Base-by-base conservation (phyloP, 129 eudicot species). In the Flaveria linearis region DNA sequence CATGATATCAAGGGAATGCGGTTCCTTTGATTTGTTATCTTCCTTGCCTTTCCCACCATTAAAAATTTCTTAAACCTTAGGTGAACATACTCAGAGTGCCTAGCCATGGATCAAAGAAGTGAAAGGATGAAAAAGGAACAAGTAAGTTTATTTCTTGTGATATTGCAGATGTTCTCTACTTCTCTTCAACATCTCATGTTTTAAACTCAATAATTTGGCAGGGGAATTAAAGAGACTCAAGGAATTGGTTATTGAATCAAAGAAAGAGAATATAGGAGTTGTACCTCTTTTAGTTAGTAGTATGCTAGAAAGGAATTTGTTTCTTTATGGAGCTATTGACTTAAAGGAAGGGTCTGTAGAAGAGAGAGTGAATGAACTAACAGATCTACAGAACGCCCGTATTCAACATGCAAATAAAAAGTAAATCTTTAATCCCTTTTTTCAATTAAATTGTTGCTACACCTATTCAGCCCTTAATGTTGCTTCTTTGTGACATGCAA, bases 261-360 rank as follows among this genome's bases (percentile, higher is more conserved):
- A 88, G 83, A 68, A 62, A 18, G 78, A 46, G 68, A 86, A 86
- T 7, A 78, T 90, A 62, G 74, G 58, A 80, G 84, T 85, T 52
- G 96, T 83, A 43, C 58, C 86, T 66, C 62, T 75, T 80, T 76
- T 93, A 69, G 82, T 90, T 69, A 88, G 85, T 69, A 53, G 79
- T 73, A 93, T 93, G 96, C 52, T 93, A 53, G 86, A 90, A 56
- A 86, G 78, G 82, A 85, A 90, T 52, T 52, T 88, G 77, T 90
- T 93, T 69, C 88, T 93, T 65, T 93, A 83, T 36, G 98, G 98
- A 4, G 87, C 78, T 85, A 83, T 85, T 8, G 94, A 86, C 73
- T 78, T 82, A 46, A 87, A 83, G 76, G 88, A 88, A 79, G 88
- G 87, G 47, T 88, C 92, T 58, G 89, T 71, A 22, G 80, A 86